These are phyloP conservation scores for Diaporthe vaccinii DNA, from an alignment of 2,329 filamentous ascomycete species.

Conservation along the genomic window DNA sequence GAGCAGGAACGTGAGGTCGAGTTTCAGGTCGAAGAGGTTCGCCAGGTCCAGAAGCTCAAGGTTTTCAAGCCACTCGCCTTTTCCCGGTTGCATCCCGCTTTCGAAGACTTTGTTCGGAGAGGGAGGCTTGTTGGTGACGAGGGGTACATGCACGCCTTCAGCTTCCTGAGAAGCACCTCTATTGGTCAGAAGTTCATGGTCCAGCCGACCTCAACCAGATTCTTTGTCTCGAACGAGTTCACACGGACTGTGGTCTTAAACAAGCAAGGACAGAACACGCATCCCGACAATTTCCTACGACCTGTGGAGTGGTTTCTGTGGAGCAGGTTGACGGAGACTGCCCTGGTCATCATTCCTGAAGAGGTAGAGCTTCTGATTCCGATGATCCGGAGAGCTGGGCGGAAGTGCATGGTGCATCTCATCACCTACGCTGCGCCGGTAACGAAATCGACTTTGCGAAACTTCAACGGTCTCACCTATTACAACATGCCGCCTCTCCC, in stretches of 20 bases:
- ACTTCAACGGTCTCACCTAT: constrained; percentile 68
- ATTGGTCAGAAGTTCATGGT: constrained; percentile 53
- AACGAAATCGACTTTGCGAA: constrained; percentile 67
- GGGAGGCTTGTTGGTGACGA: constrained; percentile 56
- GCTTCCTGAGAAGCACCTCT: constrained; percentile 52
- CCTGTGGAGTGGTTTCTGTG: constrained; percentile 74
- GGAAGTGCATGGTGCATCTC: constrained; percentile 55
- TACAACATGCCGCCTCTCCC: constrained; percentile 65
- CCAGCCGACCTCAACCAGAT: constrained; percentile 37
- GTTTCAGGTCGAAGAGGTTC: constrained; percentile 68
- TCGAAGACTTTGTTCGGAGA: constrained; percentile 60
- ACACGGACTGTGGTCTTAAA: constrained; percentile 56
- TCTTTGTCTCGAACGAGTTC: constrained; percentile 63
- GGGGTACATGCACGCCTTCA: constrained; percentile 58
- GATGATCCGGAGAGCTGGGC: constrained; percentile 49
- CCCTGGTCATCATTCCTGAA: constrained; percentile 72
- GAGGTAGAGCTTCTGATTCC: constrained; percentile 71
- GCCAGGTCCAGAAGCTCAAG: constrained; percentile 64
- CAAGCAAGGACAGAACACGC: constrained; percentile 43
- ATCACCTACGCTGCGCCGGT: constrained; percentile 72
- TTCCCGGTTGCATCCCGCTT: constrained; percentile 60
- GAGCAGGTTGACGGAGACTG: constrained; percentile 60
- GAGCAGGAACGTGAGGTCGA: constrained; percentile 72
- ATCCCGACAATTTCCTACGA: constrained; percentile 54
- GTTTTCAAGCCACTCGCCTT: constrained; percentile 57